Conservation (phyloP, 2,329 filamentous ascomycete genomes). For the Colletotrichum phormii region DNA sequence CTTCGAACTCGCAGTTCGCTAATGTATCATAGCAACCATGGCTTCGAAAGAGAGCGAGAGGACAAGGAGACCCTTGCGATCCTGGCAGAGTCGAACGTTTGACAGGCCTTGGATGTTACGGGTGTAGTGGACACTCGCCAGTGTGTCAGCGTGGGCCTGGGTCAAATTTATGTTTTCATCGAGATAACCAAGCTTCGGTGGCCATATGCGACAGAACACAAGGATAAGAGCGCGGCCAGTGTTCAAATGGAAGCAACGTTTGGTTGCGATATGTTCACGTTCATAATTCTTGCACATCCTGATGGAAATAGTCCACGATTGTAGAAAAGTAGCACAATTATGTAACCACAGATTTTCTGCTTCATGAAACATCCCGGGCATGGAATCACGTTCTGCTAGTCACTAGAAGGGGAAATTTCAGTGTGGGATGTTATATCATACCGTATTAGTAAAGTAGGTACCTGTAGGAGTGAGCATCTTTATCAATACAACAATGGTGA, state of each 20-base stretch:
- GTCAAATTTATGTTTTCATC: not conserved
- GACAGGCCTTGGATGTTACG: not conserved
- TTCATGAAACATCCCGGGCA: too few species aligned
- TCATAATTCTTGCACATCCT: not conserved
- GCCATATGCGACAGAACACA: not conserved
- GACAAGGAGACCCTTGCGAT: not conserved
- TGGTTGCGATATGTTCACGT: not conserved
- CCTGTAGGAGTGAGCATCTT: too few species aligned
- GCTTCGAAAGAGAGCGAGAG: not conserved
- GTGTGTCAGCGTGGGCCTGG: not conserved
- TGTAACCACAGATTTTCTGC: too few species aligned
- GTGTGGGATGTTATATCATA: too few species aligned
- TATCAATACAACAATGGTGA: too few species aligned
- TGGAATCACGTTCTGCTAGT: too few species aligned
- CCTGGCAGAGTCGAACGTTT: not conserved
- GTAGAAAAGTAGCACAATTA: not conserved
- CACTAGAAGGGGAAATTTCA: too few species aligned
- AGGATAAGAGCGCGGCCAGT: not conserved
- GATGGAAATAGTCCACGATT: not conserved
- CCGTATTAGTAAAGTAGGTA: too few species aligned
- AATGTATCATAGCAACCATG: not conserved
- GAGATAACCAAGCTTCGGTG: not conserved
- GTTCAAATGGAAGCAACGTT: not conserved
- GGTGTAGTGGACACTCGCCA: not conserved
- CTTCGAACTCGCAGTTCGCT: not conserved